Evolutionary conservation across 257 asterid species (phyloP).

Genomic region (Capsicum pubescens): DNA sequence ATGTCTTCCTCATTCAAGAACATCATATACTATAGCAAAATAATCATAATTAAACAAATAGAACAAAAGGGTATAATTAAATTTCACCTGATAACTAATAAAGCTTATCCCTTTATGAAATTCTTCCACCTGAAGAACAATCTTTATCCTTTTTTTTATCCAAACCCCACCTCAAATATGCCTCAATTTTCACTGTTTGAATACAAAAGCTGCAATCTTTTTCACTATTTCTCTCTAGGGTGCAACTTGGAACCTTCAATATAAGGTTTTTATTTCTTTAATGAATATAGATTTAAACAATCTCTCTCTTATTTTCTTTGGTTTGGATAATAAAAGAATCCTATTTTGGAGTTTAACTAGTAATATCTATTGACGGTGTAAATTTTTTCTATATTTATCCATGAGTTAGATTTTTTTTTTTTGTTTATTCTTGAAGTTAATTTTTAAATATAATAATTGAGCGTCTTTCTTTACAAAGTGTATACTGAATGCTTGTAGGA

Average conservation of each 20-base stretch:
- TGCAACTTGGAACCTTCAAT: not conserved
- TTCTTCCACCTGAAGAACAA: not conserved
- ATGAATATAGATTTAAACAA: not conserved
- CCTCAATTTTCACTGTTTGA: not conserved
- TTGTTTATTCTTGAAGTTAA: not conserved
- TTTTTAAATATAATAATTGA: not conserved
- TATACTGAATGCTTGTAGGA: not conserved
- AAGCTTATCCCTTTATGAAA: not conserved
- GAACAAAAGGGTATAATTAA: not conserved
- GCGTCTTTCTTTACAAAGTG: not conserved
- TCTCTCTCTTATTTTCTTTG: not conserved
- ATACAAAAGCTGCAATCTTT: constrained; percentile 5
- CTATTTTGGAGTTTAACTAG: not conserved
- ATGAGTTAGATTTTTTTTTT: not conserved
- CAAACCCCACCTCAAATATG: not conserved
- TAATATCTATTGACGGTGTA: not conserved
- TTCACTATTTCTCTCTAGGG: constrained; percentile 1
- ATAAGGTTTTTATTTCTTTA: not conserved
- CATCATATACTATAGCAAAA: not conserved
- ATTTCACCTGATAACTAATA: not conserved
- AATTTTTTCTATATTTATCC: not conserved
- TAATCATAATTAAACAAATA: not conserved
- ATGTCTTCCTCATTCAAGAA: constrained; percentile 9
- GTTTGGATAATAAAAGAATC: not conserved
- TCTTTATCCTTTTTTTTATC: constrained; percentile 15